A percentile compares a stretch with the other conserved stretches of the same genome.
These are phyloP conservation scores for Bassia scoparia DNA, from an alignment of 148 eudicot genomes.

Conservation along the genomic window DNA sequence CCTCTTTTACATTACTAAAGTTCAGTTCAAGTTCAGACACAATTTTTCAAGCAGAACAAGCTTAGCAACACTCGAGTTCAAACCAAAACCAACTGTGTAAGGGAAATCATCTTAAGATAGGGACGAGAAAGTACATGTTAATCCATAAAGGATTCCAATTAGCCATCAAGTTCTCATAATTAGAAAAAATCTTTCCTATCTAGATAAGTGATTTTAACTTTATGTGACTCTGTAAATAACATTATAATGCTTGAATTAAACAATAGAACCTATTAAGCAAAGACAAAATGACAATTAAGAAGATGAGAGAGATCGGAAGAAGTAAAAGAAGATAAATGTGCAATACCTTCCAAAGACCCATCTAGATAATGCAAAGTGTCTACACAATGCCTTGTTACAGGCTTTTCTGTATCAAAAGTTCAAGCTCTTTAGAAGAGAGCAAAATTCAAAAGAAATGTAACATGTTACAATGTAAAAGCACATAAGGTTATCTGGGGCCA, in stretches of 20 bases:
- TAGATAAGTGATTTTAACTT: not conserved
- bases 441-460: not conserved
- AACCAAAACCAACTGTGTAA: too few species aligned
- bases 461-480: too few species aligned
- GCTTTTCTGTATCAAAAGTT: slow-evolving; percentile 57
- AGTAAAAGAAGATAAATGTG: not conserved
- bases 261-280: not conserved
- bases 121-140: not conserved
- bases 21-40: too few species aligned
- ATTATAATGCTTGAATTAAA: not conserved
- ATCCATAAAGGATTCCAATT: not conserved
- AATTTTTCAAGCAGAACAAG: too few species aligned
- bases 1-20: too few species aligned
- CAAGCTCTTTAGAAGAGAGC: not conserved
- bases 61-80: too few species aligned
- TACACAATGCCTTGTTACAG: slow-evolving; percentile 92
- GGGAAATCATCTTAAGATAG: too few species aligned
- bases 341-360: slow-evolving; percentile 98
- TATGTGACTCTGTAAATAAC: not conserved
- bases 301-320: not conserved
- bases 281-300: not conserved
- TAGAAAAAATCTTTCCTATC: too few species aligned
- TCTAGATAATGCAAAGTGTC: slow-evolving; percentile 96
- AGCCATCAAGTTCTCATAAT: too few species aligned
- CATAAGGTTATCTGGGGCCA: too few species aligned